Evolutionary conservation across 2,329 filamentous ascomycete genomes (phyloP), one percentile per base, ranked within the genome.

Genomic region (Ascochyta viciae-villosae): DNA sequence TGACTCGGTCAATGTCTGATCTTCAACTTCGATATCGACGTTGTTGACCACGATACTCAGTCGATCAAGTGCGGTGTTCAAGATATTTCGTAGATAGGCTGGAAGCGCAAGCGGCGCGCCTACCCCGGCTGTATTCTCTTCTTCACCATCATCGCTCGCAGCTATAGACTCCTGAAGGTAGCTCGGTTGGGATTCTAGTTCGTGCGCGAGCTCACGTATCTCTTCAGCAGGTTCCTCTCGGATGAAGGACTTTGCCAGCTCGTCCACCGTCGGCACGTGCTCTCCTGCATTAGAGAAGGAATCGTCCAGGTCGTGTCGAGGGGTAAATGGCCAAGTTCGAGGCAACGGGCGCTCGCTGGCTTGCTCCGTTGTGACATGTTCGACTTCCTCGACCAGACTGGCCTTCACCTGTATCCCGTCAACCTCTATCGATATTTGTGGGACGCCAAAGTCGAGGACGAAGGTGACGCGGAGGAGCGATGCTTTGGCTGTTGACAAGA

Each of bases 391-490:
- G n/a, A 61, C 47, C 22, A 75, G 39, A 27, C 59, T 61, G n/a
- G 70, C 70, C 57, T 87, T 84, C 29, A 96, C 83, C 62, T 93
- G 85, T 58, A 97, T 86, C 19, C 92, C 92, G 65, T 94, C 87
- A 22, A 94, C 83, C 70, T 96, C 90, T 66, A 94, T 86, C 27
- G 85, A 81, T 71, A 98, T 96, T 26, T 91, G 88, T 64, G 89
- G 93, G 49, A 87, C 89, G 74, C 93, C 92, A 63, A 97, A 88
- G 75, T 97, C 91, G 72, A 95, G 88, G 12, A 94, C 92, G 46
- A 98, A 84, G 7, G 89, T 96, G 50, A 97, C 80, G 67, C 90
- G 89, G 23, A 98, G 84, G 6, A 89, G 81, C 3, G 89, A 79
- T 48, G 96, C 86, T 62, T 87, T 88, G 53, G 94, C 93, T 71